A percentile compares a stretch with the other conserved stretches of the same genome.
These are phyloP conservation scores for Globisporangium megalacanthum DNA, from an alignment of 352 stramenopile species.

Conservation along the genomic window DNA sequence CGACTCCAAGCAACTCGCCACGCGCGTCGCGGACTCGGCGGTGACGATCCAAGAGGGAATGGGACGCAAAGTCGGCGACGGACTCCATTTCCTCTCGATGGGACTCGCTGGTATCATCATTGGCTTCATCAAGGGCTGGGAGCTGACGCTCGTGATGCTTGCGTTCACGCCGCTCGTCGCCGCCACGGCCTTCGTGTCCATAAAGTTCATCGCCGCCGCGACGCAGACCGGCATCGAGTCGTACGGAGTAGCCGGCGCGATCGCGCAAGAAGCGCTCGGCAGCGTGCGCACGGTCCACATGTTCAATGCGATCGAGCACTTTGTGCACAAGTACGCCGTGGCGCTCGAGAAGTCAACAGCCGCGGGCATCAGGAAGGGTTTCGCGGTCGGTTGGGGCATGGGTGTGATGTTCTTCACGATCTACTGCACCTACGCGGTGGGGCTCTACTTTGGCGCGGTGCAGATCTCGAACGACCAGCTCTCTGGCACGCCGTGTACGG, in stretches of 20 bases:
- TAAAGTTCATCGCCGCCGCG: conserved; percentile 41
- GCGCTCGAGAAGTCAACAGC: conserved; percentile 35
- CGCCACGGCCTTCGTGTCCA: conserved; percentile 40
- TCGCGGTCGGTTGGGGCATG: conserved; percentile 52
- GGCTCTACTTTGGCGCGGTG: conserved; percentile 75
- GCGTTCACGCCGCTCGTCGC: conserved; percentile 69
- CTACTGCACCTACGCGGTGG: conserved; percentile 67
- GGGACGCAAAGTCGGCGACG: conserved; percentile 53
- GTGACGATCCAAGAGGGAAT: conserved; percentile 68
- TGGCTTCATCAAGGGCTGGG: conserved; percentile 59
- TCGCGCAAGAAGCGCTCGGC: conserved; percentile 63
- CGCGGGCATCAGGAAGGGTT: conserved; percentile 42
- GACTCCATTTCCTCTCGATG: conserved; percentile 59
- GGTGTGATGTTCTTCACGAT: conserved; percentile 62
- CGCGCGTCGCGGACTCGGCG: conserved; percentile 22
- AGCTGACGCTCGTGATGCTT: conserved; percentile 65
- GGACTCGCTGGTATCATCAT: conserved; percentile 57
- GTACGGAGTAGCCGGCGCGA: conserved; percentile 53
- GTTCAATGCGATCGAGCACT: conserved; percentile 63
- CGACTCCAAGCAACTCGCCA: conserved; percentile 25
- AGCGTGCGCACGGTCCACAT: conserved; percentile 78
- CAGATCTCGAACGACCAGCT: conserved; percentile 55
- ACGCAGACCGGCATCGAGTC: conserved; percentile 47
- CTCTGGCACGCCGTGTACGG: conserved; percentile 21
- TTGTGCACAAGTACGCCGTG: conserved; percentile 50